Percentiles rank a stretch among this genome's conserved stretches.
Evolutionary conservation across 768 basidiomycete genomes (phyloP).

Genomic region (Kwoniella pini): DNA sequence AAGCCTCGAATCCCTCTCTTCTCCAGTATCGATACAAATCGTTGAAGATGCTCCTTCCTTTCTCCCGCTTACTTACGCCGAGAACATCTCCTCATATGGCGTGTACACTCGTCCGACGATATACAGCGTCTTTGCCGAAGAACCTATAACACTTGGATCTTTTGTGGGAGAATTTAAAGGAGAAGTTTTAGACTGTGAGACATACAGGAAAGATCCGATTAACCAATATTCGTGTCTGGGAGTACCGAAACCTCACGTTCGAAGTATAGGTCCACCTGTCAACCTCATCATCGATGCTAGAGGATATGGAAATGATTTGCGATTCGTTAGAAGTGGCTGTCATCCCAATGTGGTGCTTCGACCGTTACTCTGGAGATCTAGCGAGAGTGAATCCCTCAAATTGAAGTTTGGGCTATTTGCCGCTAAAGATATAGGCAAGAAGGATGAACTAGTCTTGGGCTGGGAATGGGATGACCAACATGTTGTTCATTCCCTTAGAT

Average conservation of each 20-base stretch:
- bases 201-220: constrained; percentile 74
- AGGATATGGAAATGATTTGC: constrained; percentile 65
- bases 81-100: constrained; percentile 26
- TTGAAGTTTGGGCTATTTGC: constrained; percentile 81
- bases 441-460: constrained; percentile 83
- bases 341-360: constrained; percentile 68
- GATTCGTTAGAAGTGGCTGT: constrained; percentile 69
- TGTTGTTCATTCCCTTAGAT: constrained; percentile 67
- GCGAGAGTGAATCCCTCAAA: constrained; percentile 45
- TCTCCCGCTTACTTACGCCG: constrained; percentile 41
- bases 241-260: constrained; percentile 79
- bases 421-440: constrained; percentile 67
- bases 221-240: constrained; percentile 77
- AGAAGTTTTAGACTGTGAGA: constrained; percentile 65
- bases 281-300: constrained; percentile 78
- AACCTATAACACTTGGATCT: constrained; percentile 61
- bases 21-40: constrained; percentile 25
- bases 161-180: constrained; percentile 69
- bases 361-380: constrained; percentile 58
- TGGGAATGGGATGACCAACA: constrained; percentile 99
- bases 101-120: constrained; percentile 48
- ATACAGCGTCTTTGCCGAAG: constrained; percentile 68
- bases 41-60: constrained; percentile 36
- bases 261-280: constrained; percentile 73
- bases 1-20: constrained; percentile 26